Conservation (phyloP, 257 asterid genomes). For the Solanum rostratum region DNA sequence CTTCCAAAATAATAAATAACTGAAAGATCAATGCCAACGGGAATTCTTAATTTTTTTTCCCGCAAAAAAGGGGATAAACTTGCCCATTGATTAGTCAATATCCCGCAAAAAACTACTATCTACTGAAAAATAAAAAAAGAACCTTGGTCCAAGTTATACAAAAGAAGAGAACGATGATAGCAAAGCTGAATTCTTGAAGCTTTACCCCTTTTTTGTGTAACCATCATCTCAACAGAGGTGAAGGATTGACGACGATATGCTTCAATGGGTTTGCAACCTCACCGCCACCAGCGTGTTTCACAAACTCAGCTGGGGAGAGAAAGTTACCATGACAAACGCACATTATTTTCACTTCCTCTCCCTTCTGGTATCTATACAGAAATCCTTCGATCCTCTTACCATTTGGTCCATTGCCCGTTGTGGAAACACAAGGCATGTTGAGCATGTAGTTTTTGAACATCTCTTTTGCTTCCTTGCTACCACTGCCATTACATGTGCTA, state of each 20-base stretch:
- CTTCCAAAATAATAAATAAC: not conserved
- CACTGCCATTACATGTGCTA: not conserved
- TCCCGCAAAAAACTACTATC: not conserved
- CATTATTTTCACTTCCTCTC: slow-evolving; percentile 68
- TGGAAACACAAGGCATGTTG: slow-evolving; percentile 63
- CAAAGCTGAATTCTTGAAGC: not conserved
- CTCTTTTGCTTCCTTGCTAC: slow-evolving; percentile 8
- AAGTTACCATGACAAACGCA: slow-evolving; percentile 82
- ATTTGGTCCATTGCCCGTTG: slow-evolving; percentile 39
- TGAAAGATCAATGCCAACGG: not conserved
- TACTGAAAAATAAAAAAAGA: not conserved
- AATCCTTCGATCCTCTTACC: slow-evolving; percentile 55
- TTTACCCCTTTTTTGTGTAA: not conserved
- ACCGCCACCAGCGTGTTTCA: slow-evolving; percentile 64
- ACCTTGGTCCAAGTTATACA: not conserved
- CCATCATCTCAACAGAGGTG: slow-evolving; percentile 24
- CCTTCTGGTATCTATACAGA: slow-evolving; percentile 48
- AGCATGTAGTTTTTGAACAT: slow-evolving; percentile 20
- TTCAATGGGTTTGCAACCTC: slow-evolving; percentile 62
- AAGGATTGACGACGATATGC: slow-evolving; percentile 60
- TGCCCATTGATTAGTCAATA: not conserved
- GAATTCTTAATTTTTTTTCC: not conserved
- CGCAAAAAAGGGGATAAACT: not conserved
- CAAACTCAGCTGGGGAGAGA: slow-evolving; percentile 69
- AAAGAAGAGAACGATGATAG: not conserved